Evolutionary conservation across 495 filamentous ascomycete species (phyloP), one percentile per base, ranked within the genome.

Genomic region (Lasiosphaeris hirsuta): DNA sequence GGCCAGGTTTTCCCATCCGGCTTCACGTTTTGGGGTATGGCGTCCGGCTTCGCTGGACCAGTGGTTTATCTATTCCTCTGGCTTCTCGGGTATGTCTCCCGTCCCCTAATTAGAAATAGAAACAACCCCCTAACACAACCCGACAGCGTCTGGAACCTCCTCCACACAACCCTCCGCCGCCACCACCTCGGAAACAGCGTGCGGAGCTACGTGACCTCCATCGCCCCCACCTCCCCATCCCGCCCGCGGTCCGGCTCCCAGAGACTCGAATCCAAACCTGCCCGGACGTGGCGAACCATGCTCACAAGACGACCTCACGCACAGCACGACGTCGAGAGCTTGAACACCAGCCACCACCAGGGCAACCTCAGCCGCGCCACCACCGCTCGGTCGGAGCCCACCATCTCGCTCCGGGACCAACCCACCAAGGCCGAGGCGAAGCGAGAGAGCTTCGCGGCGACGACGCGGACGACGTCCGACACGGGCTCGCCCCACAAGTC

Each of bases 11-110:
- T 72, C 33, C 61, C 61, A 0, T 5, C 9, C 0, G 59, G 51
- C 3, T 65, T 62, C 14, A 57, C 58, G 0, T 68, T 63, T 51
- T 72, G 64, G 63, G 58, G 53, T 1, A 43, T 72, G 38, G 17
- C 61, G 17, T 18, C 54, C 3, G 40, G 33, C 10, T 58, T 18
- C 7, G 59, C 69, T 0, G 54, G 53, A 10, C 59, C 58, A 11
- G 18, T 65, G 13, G 59, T 69, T 0, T 72, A 69, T 38, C 36
- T 66, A 3, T 64, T 72, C 19, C 57, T 71, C 8, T 69, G 64
- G 57, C 18, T 66, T 0, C 39, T 63, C n/a, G 64, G 60, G 67
- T 69, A 61, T 33, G 67, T 56, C 33, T 13, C 38, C 10, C n/a
- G 19, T 35, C 2, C 45, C 15, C 4, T 40, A 18, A 6, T 7